Evolutionary conservation across 1,139 yeast genomes (phyloP).

Genomic region (Entelexis sorbosivorans): DNA sequence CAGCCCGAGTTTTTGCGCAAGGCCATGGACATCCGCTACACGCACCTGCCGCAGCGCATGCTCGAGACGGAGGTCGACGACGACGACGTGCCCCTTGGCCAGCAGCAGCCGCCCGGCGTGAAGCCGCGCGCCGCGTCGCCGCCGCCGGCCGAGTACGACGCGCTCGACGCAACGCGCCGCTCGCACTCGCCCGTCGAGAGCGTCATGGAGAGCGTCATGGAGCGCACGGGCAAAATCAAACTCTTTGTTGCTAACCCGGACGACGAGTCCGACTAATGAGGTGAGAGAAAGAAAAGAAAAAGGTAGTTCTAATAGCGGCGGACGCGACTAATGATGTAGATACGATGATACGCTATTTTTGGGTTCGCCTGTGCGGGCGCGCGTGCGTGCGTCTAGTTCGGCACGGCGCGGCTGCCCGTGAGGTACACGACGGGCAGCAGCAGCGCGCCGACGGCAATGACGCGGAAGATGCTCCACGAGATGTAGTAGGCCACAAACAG

Average conservation of each 20-base stretch:
- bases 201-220: slow-evolving; percentile 31
- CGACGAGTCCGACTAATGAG: slow-evolving; percentile 8
- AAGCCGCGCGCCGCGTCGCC: not conserved
- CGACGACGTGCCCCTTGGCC: slow-evolving; percentile 33
- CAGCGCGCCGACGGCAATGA: slow-evolving; percentile 44
- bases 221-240: slow-evolving; percentile 36
- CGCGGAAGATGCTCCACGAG: slow-evolving; percentile 60
- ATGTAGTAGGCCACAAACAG: slow-evolving; percentile 58
- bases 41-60: slow-evolving; percentile 61
- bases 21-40: slow-evolving; percentile 55
- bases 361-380: too few relatives aligned
- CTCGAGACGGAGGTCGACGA: slow-evolving; percentile 72
- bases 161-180: slow-evolving; percentile 11
- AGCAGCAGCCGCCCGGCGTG: slow-evolving; percentile 3
- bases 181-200: slow-evolving; percentile 22
- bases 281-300: not conserved
- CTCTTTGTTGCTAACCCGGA: slow-evolving; percentile 70
- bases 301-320: too few relatives aligned
- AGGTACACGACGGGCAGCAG: slow-evolving; percentile 43
- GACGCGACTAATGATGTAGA: too few relatives aligned
- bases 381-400: not conserved
- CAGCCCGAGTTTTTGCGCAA: slow-evolving; percentile 28
- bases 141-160: not conserved
- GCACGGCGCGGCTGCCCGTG: slow-evolving; percentile 1
- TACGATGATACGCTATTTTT: too few relatives aligned